Evolutionary conservation across 2,329 filamentous ascomycete genomes (phyloP).

Genomic region (Zymoseptoria pseudotritici): DNA sequence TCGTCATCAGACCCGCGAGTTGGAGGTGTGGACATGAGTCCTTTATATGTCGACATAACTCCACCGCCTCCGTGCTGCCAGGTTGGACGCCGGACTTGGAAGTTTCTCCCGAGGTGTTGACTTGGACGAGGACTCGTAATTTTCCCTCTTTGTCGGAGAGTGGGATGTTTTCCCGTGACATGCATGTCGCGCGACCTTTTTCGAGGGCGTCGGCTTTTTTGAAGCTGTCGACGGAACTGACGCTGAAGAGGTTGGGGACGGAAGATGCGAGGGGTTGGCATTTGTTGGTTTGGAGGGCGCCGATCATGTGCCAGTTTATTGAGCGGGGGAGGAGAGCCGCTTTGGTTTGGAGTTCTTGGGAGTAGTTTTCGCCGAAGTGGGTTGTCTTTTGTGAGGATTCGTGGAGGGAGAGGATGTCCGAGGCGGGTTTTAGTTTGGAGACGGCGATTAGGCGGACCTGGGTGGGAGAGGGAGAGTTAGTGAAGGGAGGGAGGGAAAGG

Average conservation of each 20-base stretch:
- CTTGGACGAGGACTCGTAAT: conserved; percentile 77
- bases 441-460: conserved; percentile 85
- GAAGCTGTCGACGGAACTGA: conserved; percentile 77
- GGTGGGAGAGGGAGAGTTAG: not conserved
- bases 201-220: conserved; percentile 85
- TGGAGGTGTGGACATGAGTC: conserved; percentile 65
- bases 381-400: conserved; percentile 39
- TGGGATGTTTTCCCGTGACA: conserved; percentile 31
- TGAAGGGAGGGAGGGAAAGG: not conserved
- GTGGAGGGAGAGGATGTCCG: conserved; percentile 82
- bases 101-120: conserved; percentile 88
- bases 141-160: conserved; percentile 10
- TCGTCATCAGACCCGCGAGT: conserved; percentile 88
- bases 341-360: conserved; percentile 74
- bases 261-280: conserved; percentile 75
- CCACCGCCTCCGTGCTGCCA: conserved; percentile 44
- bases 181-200: conserved; percentile 60
- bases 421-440: conserved; percentile 89
- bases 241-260: conserved; percentile 82
- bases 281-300: conserved; percentile 87
- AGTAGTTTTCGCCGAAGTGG: conserved; percentile 96
- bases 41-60: conserved; percentile 62
- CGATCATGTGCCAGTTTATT: conserved; percentile 95
- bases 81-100: conserved; percentile 78
- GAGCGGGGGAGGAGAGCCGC: conserved; percentile 65